Evolutionary conservation across 106 monocot genomes (phyloP).

Genomic region (Platanthera guangdongensis): DNA sequence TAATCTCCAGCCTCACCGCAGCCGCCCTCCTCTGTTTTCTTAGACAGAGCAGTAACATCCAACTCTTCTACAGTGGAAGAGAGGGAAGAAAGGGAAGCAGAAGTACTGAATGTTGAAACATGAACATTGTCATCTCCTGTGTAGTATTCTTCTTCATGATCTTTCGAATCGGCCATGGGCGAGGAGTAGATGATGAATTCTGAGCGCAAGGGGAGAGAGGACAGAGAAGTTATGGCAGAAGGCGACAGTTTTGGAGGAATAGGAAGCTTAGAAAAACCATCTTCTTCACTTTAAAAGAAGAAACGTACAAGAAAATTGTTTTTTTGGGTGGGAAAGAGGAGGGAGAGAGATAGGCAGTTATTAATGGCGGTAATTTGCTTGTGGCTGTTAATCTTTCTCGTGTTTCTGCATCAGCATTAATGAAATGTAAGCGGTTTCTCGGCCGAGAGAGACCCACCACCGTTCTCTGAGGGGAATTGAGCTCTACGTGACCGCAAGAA

Average conservation of each 20-base stretch:
- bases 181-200: neutral
- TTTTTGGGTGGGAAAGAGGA: neutral
- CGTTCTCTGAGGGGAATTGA: too few relatives aligned
- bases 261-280: neutral
- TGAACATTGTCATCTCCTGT: slow-evolving; percentile 2
- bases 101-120: neutral
- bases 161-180: slow-evolving; percentile 5
- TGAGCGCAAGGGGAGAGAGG: neutral
- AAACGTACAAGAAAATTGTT: neutral
- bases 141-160: neutral
- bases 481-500: too few relatives aligned
- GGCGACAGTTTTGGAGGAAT: neutral
- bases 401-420: too few relatives aligned
- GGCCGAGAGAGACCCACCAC: too few relatives aligned
- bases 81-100: neutral
- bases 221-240: neutral
- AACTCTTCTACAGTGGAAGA: neutral
- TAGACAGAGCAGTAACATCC: neutral
- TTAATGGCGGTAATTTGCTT: too few relatives aligned
- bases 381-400: too few relatives aligned
- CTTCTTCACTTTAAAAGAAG: neutral
- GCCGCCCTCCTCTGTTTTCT: neutral
- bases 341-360: neutral
- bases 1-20: neutral
- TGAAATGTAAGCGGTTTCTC: too few relatives aligned